Conservation (phyloP, 2,329 filamentous ascomycete species). For the Cordyceps javanica region DNA sequence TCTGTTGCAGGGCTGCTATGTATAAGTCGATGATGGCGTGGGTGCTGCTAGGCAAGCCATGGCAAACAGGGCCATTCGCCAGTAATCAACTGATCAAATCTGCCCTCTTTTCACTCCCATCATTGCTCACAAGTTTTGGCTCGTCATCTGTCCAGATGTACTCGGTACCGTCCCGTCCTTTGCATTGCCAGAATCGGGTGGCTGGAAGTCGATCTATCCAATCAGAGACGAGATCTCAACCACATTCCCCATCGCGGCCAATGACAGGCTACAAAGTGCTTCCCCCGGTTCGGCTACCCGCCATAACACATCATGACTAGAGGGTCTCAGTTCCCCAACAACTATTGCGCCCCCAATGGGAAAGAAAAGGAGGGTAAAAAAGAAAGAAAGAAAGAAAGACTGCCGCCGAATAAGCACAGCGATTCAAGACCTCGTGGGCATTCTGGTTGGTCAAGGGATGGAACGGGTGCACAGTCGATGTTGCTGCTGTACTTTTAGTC, state of each 20-base stretch:
- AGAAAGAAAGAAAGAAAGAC: neutral
- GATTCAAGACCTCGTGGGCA: neutral
- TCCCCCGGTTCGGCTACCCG: too few relatives aligned
- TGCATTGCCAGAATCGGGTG: slow-evolving; percentile 6
- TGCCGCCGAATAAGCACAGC: neutral
- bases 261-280: slow-evolving; percentile 10
- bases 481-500: too few relatives aligned
- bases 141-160: too few relatives aligned
- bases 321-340: neutral
- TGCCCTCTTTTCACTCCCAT: too few relatives aligned
- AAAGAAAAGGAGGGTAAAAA: neutral
- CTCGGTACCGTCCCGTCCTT: neutral
- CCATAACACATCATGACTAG: neutral
- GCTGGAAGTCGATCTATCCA: slow-evolving; percentile 11
- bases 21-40: neutral
- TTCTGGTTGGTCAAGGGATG: neutral
- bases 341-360: too few relatives aligned
- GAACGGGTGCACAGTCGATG: too few relatives aligned
- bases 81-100: too few relatives aligned
- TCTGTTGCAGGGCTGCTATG: neutral
- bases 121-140: too few relatives aligned
- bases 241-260: slow-evolving; percentile 18
- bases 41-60: too few relatives aligned
- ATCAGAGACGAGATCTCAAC: slow-evolving; percentile 15
- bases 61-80: too few relatives aligned